A percentile compares a stretch with the other conserved stretches of the same genome.
Conservation (phyloP, 495 filamentous ascomycete genomes). For the Astrothelium subdiscretum region DNA sequence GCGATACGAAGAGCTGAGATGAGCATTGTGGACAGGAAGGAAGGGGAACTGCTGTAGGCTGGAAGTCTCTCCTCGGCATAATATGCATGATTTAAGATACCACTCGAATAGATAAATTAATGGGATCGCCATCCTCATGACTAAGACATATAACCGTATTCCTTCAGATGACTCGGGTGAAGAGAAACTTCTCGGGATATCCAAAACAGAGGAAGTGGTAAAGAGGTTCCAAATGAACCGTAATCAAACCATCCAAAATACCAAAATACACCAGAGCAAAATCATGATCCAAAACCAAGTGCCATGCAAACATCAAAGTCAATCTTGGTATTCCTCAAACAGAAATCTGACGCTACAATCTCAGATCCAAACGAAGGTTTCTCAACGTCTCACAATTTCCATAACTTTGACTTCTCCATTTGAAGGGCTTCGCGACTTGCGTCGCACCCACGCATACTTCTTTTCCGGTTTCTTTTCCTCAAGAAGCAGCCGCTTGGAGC, state of each 20-base stretch:
- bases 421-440: conserved; percentile 14
- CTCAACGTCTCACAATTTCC: background rate
- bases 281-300: background rate
- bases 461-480: conserved; percentile 22
- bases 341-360: background rate
- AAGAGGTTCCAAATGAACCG: background rate
- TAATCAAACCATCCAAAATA: background rate
- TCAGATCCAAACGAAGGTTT: background rate
- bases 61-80: background rate
- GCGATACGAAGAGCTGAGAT: conserved; percentile 65
- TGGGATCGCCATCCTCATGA: background rate
- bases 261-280: background rate
- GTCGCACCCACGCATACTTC: conserved; percentile 30
- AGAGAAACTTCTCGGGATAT: background rate
- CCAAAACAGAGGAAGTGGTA: background rate
- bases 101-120: background rate
- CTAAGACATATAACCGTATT: no score
- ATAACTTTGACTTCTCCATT: background rate
- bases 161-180: no score
- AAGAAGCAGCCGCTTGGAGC: conserved; percentile 22
- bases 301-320: background rate
- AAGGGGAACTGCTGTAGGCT: conserved; percentile 8
- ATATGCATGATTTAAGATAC: background rate
- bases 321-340: background rate
- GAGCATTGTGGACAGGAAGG: conserved; percentile 33